Conservation (phyloP, 2,329 filamentous ascomycete genomes). For the Claviceps pazoutovae region DNA sequence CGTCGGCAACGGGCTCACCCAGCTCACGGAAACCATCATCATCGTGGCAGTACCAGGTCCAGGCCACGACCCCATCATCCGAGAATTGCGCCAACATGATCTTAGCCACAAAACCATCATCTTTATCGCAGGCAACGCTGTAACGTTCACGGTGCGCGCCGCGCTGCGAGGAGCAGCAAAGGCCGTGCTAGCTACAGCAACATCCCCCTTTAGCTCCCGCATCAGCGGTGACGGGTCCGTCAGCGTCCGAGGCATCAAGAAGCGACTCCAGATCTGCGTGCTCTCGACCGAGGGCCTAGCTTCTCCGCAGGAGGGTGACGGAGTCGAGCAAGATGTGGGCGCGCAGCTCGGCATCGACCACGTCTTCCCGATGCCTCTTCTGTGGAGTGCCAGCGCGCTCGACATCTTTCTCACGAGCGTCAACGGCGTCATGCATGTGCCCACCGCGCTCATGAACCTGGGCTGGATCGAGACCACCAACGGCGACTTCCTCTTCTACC, state of each 20-base stretch:
- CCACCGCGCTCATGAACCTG: slow-evolving; percentile 7
- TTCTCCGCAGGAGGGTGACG: no score
- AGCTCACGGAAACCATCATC: neutral
- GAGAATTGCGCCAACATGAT: neutral
- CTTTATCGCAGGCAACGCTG: neutral
- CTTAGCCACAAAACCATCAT: neutral
- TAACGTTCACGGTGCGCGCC: neutral
- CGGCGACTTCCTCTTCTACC: slow-evolving; percentile 9
- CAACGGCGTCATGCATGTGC: slow-evolving; percentile 8
- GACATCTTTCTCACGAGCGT: slow-evolving; percentile 6
- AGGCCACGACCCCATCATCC: neutral
- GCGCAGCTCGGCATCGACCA: neutral
- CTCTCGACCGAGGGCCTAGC: neutral
- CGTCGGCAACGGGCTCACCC: neutral
- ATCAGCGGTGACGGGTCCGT: slow-evolving; percentile 4
- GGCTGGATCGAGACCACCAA: slow-evolving; percentile 8
- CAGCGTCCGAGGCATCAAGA: slow-evolving; percentile 7
- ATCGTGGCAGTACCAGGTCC: neutral
- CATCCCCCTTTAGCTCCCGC: slow-evolving; percentile 7
- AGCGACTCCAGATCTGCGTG: neutral
- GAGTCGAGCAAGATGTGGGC: no score
- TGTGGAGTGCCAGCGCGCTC: slow-evolving; percentile 5
- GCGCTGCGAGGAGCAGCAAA: neutral
- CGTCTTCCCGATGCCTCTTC: slow-evolving; percentile 4
- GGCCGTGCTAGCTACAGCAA: slow-evolving; percentile 4